Base-by-base conservation (phyloP, 495 filamentous ascomycete species). In the Rhypophila decipiens region DNA sequence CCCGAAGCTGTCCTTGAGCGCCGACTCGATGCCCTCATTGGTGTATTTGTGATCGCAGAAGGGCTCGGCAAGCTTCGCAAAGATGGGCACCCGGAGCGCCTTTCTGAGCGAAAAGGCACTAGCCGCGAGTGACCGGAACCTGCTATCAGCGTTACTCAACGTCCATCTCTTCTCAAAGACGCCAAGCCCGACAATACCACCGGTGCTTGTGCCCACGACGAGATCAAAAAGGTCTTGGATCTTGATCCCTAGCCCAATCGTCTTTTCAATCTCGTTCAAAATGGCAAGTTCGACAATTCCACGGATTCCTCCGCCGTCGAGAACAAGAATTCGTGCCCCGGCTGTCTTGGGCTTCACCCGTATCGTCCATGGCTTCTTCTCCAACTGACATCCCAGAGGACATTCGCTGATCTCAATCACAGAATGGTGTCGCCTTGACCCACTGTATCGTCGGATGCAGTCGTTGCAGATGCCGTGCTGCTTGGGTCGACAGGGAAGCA, bases 121-220 rank as follows among this genome's bases (percentile, higher is more conserved):
- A 19, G 57, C 43, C 15, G 59, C 66, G 23, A 71, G 43, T 1
- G 49, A 23, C 8, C 43, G 39, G 42, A 76, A 75, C 19, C 58
- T 49, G 13, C 53, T 46, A 2, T 55, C 58, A 42, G 68, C 72
- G 12, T 64, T 37, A 5, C 68, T 51, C 4, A 76, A 49, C 3
- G 60, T 52, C 65, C 69, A 70, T 31, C 58, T 24, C 38, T 63
- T 55, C 12, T 60, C 52, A 5, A 63, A 67, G 24, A 79, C 59
- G 2, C 65, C 69, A 2, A 77, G 47, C 1, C 70, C 67, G n/a
- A 77, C 63, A 37, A 79, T 68, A 12, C 69, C 70, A 11, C 76
- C 74, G 24, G 50, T 73, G 65, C 72, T 70, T 22, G 67, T 72
- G 3, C 68, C 72, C 9, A 74, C 54, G 2, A 76, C 69, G 0